Evolutionary conservation across 2,329 filamentous ascomycete genomes (phyloP).

Genomic region (Diaporthe humulicola): DNA sequence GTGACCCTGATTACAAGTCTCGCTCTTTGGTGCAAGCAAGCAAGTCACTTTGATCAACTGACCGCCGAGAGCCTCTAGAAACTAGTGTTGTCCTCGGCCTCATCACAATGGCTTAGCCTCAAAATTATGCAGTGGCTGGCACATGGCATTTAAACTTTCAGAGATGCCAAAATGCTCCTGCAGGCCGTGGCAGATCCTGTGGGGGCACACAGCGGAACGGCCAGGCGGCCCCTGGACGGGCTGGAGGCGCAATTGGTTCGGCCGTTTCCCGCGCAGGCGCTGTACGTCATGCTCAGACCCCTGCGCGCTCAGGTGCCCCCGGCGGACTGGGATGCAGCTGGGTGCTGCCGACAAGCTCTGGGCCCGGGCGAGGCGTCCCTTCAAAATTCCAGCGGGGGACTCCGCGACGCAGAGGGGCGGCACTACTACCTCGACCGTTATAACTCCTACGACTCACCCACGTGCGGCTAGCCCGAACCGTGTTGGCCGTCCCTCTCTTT

Average conservation of each 20-base stretch:
- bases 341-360: conserved; percentile 27
- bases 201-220: conserved; percentile 6
- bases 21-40: background rate
- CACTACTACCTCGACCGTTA: conserved; percentile 8
- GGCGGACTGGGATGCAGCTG: conserved; percentile 23
- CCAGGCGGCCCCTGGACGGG: conserved; percentile 15
- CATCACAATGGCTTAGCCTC: background rate
- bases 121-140: conserved; percentile 2
- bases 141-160: conserved; percentile 29
- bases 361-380: conserved; percentile 13
- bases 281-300: conserved; percentile 30
- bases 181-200: conserved; percentile 15
- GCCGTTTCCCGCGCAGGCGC: background rate
- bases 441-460: conserved; percentile 14
- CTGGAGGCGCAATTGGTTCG: conserved; percentile 27
- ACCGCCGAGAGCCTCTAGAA: background rate
- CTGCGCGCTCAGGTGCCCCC: conserved; percentile 19
- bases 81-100: background rate
- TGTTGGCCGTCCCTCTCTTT: conserved; percentile 14
- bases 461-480: conserved; percentile 6
- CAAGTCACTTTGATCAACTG: conserved; percentile 6
- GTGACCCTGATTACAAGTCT: background rate
- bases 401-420: conserved; percentile 16
- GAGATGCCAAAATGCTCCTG: conserved; percentile 8
- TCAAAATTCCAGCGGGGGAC: conserved; percentile 35